Percentiles rank a stretch among this genome's conserved stretches.
Conservation (phyloP, 2,329 filamentous ascomycete species). For the Acrodontium crateriforme region DNA sequence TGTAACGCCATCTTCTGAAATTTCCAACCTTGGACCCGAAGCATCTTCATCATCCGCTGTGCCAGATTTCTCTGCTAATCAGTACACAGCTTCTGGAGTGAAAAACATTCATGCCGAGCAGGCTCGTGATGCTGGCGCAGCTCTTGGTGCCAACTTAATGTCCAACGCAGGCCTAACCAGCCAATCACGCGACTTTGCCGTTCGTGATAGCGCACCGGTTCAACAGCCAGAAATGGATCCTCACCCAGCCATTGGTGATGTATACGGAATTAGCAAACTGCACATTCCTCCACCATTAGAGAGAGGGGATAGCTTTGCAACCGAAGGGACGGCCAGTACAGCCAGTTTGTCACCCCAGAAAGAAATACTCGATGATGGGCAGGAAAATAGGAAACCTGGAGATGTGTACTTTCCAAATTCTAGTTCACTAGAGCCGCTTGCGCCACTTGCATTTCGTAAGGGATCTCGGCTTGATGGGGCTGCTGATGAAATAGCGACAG, state of each 20-base stretch:
- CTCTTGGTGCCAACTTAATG: slow-evolving; percentile 34
- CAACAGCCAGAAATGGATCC: slow-evolving; percentile 12
- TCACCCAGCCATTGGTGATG: slow-evolving; percentile 10
- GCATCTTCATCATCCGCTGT: too few relatives aligned
- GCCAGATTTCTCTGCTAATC: too few relatives aligned
- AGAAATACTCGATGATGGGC: slow-evolving; percentile 23
- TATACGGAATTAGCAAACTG: slow-evolving; percentile 1
- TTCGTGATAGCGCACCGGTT: slow-evolving; percentile 11
- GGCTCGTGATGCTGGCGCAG: slow-evolving; percentile 33
- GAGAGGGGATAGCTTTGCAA: slow-evolving; percentile 5
- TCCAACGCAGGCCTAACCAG: slow-evolving; percentile 23
- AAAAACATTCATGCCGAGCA: too few relatives aligned
- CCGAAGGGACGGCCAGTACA: slow-evolving; percentile 4
- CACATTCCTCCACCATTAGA: too few relatives aligned
- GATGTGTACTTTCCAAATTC: neutral
- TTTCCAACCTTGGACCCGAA: too few relatives aligned
- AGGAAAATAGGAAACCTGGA: neutral
- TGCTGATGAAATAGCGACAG: slow-evolving; percentile 1
- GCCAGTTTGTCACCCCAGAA: slow-evolving; percentile 24
- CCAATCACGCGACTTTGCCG: slow-evolving; percentile 21
- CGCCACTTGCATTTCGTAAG: too few relatives aligned
- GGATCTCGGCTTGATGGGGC: too few relatives aligned
- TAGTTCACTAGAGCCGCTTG: slow-evolving; percentile 22
- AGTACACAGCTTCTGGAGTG: too few relatives aligned
- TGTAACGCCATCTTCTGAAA: too few relatives aligned